Conservation (phyloP, 2,329 filamentous ascomycete genomes). For the Acrocalymma vagum region DNA sequence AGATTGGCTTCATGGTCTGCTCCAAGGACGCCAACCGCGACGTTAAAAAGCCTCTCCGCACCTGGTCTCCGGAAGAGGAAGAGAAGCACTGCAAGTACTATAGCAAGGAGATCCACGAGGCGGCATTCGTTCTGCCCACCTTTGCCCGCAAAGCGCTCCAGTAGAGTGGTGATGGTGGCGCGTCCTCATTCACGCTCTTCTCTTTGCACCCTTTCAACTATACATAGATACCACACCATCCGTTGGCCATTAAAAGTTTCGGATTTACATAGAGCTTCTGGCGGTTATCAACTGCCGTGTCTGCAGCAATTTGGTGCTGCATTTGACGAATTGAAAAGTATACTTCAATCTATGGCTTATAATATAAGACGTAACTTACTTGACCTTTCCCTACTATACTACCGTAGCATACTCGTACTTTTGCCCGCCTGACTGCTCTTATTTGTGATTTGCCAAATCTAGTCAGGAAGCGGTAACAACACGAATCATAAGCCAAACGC, state of each 20-base stretch:
- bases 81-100: slow-evolving; percentile 95
- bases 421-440: background rate
- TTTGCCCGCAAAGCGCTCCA: slow-evolving; percentile 82
- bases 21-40: slow-evolving; percentile 89
- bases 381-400: too few species aligned
- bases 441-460: slow-evolving; percentile 9
- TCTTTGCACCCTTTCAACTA: slow-evolving; percentile 24
- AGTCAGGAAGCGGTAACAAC: slow-evolving; percentile 11
- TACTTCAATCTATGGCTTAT: too few species aligned
- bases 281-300: slow-evolving; percentile 4
- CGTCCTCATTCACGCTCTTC: slow-evolving; percentile 2
- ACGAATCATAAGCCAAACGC: slow-evolving; percentile 18
- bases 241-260: slow-evolving; percentile 33
- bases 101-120: slow-evolving; percentile 95
- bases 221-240: slow-evolving; percentile 44
- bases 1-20: slow-evolving; percentile 99
- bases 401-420: too few species aligned
- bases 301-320: too few species aligned
- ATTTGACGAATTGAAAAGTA: too few species aligned
- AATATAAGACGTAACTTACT: too few species aligned
- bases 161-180: slow-evolving; percentile 31
- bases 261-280: slow-evolving; percentile 15
- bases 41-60: slow-evolving; percentile 83
- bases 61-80: slow-evolving; percentile 87
- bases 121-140: slow-evolving; percentile 89